These are phyloP conservation scores for Verticillium longisporum DNA, from an alignment of 2,329 filamentous ascomycete genomes.

Conservation along the genomic window DNA sequence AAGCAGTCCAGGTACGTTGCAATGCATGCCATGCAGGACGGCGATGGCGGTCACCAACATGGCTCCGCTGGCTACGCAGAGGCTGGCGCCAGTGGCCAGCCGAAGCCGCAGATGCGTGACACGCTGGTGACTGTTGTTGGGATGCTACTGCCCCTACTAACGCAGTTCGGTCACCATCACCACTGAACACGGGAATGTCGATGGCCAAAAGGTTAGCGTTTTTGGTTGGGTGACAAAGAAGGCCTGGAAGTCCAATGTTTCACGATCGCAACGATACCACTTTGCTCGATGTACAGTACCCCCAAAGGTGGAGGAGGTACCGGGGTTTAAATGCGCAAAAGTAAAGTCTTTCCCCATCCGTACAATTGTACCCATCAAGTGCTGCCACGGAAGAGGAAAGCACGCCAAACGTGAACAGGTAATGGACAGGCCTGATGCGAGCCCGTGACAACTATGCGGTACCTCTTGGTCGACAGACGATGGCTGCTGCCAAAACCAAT, in stretches of 20 bases:
- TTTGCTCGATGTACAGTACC: background rate
- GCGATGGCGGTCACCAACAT: slow-evolving; percentile 43
- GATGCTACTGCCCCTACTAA: slow-evolving; percentile 72
- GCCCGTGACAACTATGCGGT: too few relatives aligned
- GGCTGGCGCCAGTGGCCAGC: slow-evolving; percentile 26
- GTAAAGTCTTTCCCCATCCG: too few relatives aligned
- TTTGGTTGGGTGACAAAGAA: background rate
- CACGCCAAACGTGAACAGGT: too few relatives aligned
- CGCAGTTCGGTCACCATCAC: slow-evolving; percentile 72
- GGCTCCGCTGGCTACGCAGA: slow-evolving; percentile 50
- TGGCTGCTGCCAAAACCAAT: too few relatives aligned
- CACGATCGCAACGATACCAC: background rate
- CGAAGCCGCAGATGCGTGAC: slow-evolving; percentile 57
- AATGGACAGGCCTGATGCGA: too few relatives aligned
- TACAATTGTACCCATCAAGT: too few relatives aligned
- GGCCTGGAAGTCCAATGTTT: background rate
- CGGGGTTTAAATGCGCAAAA: too few relatives aligned
- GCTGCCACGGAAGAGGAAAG: too few relatives aligned
- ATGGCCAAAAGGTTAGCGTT: background rate
- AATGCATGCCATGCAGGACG: slow-evolving; percentile 96
- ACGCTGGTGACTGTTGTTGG: slow-evolving; percentile 65
- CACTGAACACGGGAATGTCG: background rate
- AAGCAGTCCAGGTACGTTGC: slow-evolving; percentile 69
- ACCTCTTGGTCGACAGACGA: too few relatives aligned
- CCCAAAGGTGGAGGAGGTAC: background rate